Percentiles rank a stretch among this genome's conserved stretches.
These are phyloP conservation scores for Glycine latifolia DNA, from an alignment of 306 rosid genomes.

Conservation along the genomic window DNA sequence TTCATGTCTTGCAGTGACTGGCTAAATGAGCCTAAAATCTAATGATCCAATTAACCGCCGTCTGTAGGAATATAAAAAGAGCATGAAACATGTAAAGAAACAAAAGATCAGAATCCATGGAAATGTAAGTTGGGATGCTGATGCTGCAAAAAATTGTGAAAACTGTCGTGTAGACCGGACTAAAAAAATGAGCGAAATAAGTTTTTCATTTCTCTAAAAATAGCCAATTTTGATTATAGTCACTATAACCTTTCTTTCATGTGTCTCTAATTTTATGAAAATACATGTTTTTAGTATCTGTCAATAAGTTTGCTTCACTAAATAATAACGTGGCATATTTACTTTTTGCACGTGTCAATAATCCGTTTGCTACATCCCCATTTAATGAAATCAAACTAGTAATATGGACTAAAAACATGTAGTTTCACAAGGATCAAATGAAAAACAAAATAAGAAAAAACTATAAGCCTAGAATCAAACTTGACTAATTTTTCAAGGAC, in stretches of 20 bases:
- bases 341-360: not conserved
- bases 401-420: not conserved
- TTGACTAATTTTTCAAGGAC: not conserved
- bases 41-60: not conserved
- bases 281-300: not conserved
- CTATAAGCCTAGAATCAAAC: not conserved
- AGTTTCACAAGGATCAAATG: not conserved
- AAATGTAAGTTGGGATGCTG: not conserved
- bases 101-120: too few species aligned
- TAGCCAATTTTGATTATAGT: not conserved
- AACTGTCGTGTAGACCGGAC: not conserved
- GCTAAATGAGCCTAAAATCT: not conserved
- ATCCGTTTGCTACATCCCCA: not conserved
- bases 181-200: not conserved
- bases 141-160: constrained; percentile 1
- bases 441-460: not conserved
- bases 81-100: not conserved
- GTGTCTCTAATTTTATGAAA: not conserved
- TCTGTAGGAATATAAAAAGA: not conserved
- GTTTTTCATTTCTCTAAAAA: not conserved
- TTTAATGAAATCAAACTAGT: too few species aligned
- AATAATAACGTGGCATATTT: not conserved
- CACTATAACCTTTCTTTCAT: not conserved
- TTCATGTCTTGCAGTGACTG: constrained; percentile 2
- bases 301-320: too few species aligned